Evolutionary conservation across 495 filamentous ascomycete species (phyloP), one percentile per base, ranked within the genome.

Genomic region (Penicillium riverlandense): DNA sequence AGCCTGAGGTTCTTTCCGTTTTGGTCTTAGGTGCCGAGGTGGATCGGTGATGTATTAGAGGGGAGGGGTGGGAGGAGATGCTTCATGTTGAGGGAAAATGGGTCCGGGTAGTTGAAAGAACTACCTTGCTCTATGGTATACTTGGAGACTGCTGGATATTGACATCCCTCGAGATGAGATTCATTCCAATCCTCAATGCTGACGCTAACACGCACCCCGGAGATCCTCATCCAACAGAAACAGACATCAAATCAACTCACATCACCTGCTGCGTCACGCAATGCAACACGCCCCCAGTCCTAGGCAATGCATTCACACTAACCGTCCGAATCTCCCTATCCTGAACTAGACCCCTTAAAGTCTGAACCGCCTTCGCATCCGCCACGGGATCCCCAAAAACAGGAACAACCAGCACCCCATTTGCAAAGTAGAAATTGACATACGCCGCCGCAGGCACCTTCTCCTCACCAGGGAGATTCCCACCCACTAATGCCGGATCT

Each of bases 361-460:
- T 51, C 40, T 55, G 52, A n/a, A 64, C 38, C 6, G 63, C 61
- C 37, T 48, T 47, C 6, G 5, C 14, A 48, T 66, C 63, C 29
- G 49, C 36, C 36, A 40, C 43, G 0, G 27, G 13, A 54, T 66
- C 63, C 11, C 63, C 63, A 53, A 67, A 67, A 2, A 43, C 45
- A 38, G 63, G 63, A n/a, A 65, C 38, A 3, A 67, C 49, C 40
- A 67, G 39, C 1, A 57, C 63, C 0, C 57, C 59, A 51, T 67
- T 67, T 29, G 50, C 53, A 38, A 65, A 60, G 32, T 67, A 65
- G 28, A 61, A 67, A 37, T 67, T 67, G 22, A 67, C 63, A 47
- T 67, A 67, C 7, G 54, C 58, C 8, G 59, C 58, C 28, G 63
- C 58, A 9, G 52, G 50, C 11, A 40, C 48, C 29, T 40, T 42